phyloP scores from a whole-genome alignment of 1,284 basidiomycete species.

The Peniophora sp. region DNA sequence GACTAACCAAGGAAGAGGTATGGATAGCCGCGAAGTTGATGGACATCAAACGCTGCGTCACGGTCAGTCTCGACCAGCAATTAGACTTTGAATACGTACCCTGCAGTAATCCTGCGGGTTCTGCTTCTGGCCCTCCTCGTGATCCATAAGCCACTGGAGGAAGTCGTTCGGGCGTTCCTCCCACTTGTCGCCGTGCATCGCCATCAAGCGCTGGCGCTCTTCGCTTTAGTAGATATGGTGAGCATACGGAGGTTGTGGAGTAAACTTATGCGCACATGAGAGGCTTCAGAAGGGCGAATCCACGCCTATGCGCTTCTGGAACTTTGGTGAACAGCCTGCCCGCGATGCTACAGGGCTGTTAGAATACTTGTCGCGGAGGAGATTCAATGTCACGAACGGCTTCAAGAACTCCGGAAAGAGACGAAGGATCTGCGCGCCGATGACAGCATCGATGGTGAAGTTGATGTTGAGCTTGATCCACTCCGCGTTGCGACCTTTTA shows the following conservation, averaged over 20 bases:
- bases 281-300: conserved; percentile 2
- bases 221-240: background rate
- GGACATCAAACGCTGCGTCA: conserved; percentile 30
- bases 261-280: conserved; percentile 2
- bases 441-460: conserved; percentile 14
- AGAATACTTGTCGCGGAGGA: background rate
- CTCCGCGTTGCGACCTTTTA: too few species aligned
- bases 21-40: conserved; percentile 37
- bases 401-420: conserved; percentile 12
- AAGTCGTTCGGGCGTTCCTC: conserved; percentile 27
- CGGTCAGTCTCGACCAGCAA: too few species aligned
- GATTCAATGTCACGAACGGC: conserved; percentile 5
- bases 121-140: conserved; percentile 21
- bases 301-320: background rate
- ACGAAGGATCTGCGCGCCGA: conserved; percentile 12
- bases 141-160: conserved; percentile 38
- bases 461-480: conserved; percentile 14
- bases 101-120: conserved; percentile 17
- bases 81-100: too few species aligned
- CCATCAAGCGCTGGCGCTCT: conserved; percentile 11
- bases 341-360: conserved; percentile 1
- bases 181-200: conserved; percentile 9
- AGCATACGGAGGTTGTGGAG: background rate
- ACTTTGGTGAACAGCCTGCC: conserved; percentile 3
- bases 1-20: conserved; percentile 29